These are phyloP conservation scores for Alternaria solani DNA, from an alignment of 2,329 filamentous ascomycete genomes.

Conservation along the genomic window DNA sequence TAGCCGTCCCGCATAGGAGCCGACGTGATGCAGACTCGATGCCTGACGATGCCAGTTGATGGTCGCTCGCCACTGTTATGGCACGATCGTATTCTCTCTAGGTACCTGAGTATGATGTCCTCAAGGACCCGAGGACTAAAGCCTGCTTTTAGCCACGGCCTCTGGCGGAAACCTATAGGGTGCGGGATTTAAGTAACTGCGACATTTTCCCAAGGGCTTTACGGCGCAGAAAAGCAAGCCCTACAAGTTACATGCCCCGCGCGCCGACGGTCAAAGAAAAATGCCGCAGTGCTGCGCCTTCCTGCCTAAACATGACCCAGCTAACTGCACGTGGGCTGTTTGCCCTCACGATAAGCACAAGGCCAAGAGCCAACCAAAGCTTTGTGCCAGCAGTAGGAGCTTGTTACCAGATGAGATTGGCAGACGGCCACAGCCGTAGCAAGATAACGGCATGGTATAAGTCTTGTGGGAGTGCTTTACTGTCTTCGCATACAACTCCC, in stretches of 20 bases:
- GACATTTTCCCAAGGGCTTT: not conserved
- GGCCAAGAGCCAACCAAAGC: slow-evolving; percentile 30
- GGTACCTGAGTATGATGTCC: not conserved
- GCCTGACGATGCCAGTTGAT: not conserved
- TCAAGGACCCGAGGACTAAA: not conserved
- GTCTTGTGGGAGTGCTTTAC: slow-evolving; percentile 16
- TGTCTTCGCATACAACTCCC: slow-evolving; percentile 1
- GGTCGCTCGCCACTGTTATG: not conserved
- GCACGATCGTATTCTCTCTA: not conserved
- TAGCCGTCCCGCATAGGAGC: not conserved
- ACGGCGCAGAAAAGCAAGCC: not conserved
- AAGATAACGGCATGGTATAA: slow-evolving; percentile 27
- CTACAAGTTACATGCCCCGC: not conserved
- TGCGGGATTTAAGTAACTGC: not conserved
- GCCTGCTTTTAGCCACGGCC: not conserved
- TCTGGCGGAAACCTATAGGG: not conserved
- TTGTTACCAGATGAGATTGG: slow-evolving; percentile 35
- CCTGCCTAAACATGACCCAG: slow-evolving; percentile 22
- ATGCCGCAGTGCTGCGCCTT: slow-evolving; percentile 19
- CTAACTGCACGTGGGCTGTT: slow-evolving; percentile 21
- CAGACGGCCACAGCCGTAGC: slow-evolving; percentile 11
- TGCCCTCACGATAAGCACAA: slow-evolving; percentile 29
- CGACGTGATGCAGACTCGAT: not conserved
- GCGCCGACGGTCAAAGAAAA: slow-evolving; percentile 6
- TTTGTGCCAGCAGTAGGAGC: slow-evolving; percentile 11